Percentiles rank a stretch among this genome's conserved stretches.
These are phyloP conservation scores for Coccomyxa subellipsoidea DNA, from an alignment of 163 green algal genomes.

Conservation along the genomic window DNA sequence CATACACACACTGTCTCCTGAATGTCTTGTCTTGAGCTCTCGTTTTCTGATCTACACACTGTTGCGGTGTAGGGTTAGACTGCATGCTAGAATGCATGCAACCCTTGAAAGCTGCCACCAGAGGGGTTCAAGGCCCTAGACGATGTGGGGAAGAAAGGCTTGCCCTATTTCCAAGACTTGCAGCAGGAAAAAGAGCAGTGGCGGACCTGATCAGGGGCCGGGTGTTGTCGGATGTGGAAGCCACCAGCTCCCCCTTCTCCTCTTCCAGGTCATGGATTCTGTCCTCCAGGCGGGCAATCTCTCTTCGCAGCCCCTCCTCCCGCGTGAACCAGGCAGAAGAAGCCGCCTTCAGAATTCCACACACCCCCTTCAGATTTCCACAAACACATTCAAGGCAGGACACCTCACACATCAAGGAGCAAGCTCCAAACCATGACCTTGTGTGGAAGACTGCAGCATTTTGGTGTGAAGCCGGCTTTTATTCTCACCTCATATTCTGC, in stretches of 20 bases:
- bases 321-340: slow-evolving; percentile 27
- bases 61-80: too few species aligned
- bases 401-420: too few species aligned
- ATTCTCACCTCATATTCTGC: slow-evolving; percentile 26
- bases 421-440: background rate
- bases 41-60: too few species aligned
- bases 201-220: slow-evolving; percentile 39
- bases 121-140: too few species aligned
- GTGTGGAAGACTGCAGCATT: background rate
- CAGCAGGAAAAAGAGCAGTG: background rate
- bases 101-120: too few species aligned
- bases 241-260: slow-evolving; percentile 28
- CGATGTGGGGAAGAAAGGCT: too few species aligned
- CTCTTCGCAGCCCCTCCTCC: slow-evolving; percentile 45
- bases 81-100: too few species aligned
- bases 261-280: slow-evolving; percentile 35
- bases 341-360: too few species aligned
- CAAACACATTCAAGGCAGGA: background rate
- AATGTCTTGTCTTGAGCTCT: too few species aligned
- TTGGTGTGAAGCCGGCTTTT: background rate
- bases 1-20: too few species aligned
- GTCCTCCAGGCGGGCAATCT: slow-evolving; percentile 33
- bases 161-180: too few species aligned
- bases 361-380: too few species aligned
- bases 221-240: slow-evolving; percentile 29